Conservation (phyloP, 371 early-diverging fungal species). For the Mucor velutinosus region DNA sequence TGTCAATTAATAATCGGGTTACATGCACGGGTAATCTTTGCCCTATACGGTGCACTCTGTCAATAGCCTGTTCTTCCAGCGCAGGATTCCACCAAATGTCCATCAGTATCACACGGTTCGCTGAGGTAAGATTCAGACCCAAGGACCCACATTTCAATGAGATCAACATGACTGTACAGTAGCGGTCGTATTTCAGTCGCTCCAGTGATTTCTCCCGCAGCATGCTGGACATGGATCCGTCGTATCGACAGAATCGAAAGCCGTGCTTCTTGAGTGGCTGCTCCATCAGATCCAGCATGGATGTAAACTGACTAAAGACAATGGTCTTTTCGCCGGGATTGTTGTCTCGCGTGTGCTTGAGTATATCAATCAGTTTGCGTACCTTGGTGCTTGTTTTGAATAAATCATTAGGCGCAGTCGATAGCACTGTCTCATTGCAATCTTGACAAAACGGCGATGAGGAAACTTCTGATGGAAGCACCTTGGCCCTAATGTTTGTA, state of each 20-base stretch:
- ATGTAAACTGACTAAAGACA: conserved; percentile 86
- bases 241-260: conserved; percentile 62
- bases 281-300: conserved; percentile 77
- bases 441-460: not conserved
- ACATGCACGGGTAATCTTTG: conserved; percentile 69
- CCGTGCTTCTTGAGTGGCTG: conserved; percentile 61
- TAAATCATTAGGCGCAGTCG: not conserved
- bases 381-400: conserved; percentile 53
- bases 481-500: not conserved
- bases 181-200: conserved; percentile 55
- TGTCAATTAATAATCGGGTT: conserved; percentile 56
- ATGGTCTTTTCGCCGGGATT: conserved; percentile 69
- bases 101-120: conserved; percentile 72
- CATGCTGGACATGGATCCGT: conserved; percentile 41
- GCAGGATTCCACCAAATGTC: conserved; percentile 93
- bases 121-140: conserved; percentile 76
- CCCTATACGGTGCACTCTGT: conserved; percentile 86
- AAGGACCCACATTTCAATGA: conserved; percentile 69
- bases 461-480: not conserved
- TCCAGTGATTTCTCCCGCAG: conserved; percentile 52
- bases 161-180: conserved; percentile 66
- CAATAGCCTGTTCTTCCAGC: conserved; percentile 86
- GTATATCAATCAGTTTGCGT: conserved; percentile 47
- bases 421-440: not conserved
- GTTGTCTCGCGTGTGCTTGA: conserved; percentile 32